These are phyloP conservation scores for Clavispora vitiphila DNA, from an alignment of 805 yeast species.

Conservation along the genomic window DNA sequence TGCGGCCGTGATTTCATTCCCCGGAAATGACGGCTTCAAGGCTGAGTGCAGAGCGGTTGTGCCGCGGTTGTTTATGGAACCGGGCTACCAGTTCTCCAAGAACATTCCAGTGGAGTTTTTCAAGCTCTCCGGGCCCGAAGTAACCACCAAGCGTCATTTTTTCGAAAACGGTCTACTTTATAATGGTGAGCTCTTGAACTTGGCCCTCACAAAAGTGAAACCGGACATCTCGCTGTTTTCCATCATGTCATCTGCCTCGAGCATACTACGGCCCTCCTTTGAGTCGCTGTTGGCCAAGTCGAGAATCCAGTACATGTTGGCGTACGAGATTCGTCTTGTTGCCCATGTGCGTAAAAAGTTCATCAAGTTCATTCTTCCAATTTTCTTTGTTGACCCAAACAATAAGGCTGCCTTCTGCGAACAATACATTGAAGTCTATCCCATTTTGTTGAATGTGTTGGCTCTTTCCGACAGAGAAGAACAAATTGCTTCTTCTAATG, in stretches of 20 bases:
- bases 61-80: constrained; percentile 40
- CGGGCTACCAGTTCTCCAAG: constrained; percentile 28
- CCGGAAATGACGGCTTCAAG: constrained; percentile 19
- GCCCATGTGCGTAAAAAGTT: constrained; percentile 46
- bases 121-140: constrained; percentile 4
- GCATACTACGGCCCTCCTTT: not conserved
- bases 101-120: constrained; percentile 22
- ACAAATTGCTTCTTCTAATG: constrained; percentile 28
- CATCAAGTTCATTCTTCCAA: constrained; percentile 48
- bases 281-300: constrained; percentile 25
- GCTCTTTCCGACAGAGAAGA: constrained; percentile 51
- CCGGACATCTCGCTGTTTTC: constrained; percentile 1
- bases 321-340: constrained; percentile 56
- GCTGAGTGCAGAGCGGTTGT: constrained; percentile 36
- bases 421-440: constrained; percentile 53
- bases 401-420: constrained; percentile 46
- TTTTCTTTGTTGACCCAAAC: constrained; percentile 46
- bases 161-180: constrained; percentile 30
- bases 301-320: constrained; percentile 54
- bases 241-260: not conserved
- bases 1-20: constrained; percentile 26
- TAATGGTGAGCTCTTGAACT: constrained; percentile 23
- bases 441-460: constrained; percentile 42
- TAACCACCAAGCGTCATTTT: constrained; percentile 14
- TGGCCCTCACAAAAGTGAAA: constrained; percentile 16